Conservation (phyloP, 1,284 basidiomycete genomes). For the Sporisorium exsertum region DNA sequence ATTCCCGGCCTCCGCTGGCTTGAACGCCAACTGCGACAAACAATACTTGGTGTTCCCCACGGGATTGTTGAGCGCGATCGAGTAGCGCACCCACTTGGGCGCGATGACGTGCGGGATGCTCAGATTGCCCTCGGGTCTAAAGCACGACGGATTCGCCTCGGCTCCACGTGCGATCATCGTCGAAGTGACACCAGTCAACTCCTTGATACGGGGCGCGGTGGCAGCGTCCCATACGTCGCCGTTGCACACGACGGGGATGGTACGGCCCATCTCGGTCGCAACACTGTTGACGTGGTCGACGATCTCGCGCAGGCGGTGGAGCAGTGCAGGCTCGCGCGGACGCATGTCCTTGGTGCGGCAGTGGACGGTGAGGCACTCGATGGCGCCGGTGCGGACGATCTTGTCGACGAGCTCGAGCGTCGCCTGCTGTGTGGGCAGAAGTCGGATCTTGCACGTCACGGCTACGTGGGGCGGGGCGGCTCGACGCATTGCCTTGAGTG, state of each 20-base stretch:
- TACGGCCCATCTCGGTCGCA: slow-evolving; percentile 70
- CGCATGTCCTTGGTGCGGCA: slow-evolving; percentile 95
- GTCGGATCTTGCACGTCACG: slow-evolving; percentile 80
- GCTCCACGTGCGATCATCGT: slow-evolving; percentile 96
- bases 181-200: slow-evolving; percentile 79
- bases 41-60: slow-evolving; percentile 94
- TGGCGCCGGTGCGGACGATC: slow-evolving; percentile 83
- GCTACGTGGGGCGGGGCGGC: slow-evolving; percentile 73
- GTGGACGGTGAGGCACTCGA: slow-evolving; percentile 91
- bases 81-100: slow-evolving; percentile 61
- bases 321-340: slow-evolving; percentile 81
- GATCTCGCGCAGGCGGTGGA: slow-evolving; percentile 83
- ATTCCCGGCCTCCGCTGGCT: slow-evolving; percentile 44
- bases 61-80: slow-evolving; percentile 74
- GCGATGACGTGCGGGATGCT: slow-evolving; percentile 60
- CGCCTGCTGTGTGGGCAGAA: slow-evolving; percentile 85
- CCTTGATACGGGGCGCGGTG: slow-evolving; percentile 81
- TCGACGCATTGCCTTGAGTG: slow-evolving; percentile 71
- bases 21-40: slow-evolving; percentile 71
- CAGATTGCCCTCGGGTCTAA: slow-evolving; percentile 72
- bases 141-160: slow-evolving; percentile 91
- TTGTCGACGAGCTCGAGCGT: slow-evolving; percentile 87
- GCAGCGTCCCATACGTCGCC: slow-evolving; percentile 87
- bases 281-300: slow-evolving; percentile 81
- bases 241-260: slow-evolving; percentile 90